Percentiles rank a stretch among this genome's conserved stretches.
These are phyloP conservation scores for Drosera capensis DNA, from an alignment of 148 eudicot species.

Conservation along the genomic window DNA sequence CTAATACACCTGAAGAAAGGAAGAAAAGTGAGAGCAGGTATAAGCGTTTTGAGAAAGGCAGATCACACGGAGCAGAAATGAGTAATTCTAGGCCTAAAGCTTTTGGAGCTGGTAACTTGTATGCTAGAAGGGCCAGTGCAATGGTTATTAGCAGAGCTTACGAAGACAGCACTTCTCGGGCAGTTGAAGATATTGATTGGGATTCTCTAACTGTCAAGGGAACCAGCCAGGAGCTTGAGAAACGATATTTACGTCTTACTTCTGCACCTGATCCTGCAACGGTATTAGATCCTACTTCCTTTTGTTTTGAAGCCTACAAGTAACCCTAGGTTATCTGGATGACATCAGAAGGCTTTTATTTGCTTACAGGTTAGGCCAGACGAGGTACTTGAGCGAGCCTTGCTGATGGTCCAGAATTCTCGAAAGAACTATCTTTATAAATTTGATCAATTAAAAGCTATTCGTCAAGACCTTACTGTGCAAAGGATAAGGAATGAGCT, in stretches of 20 bases:
- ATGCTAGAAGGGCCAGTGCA: conserved; percentile 55
- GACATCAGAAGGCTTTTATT: conserved; percentile 4
- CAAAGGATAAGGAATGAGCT: conserved; percentile 85
- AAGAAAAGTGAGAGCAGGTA: conserved; percentile 81
- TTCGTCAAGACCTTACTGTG: conserved; percentile 95
- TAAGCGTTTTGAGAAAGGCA: conserved; percentile 74
- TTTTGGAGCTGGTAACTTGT: conserved; percentile 40
- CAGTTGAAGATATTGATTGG: conserved; percentile 99
- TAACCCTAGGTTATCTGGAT: neutral
- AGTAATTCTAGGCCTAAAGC: conserved; percentile 32
- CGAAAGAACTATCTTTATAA: conserved; percentile 74
- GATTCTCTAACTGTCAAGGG: conserved; percentile 91
- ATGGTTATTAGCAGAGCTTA: conserved; percentile 43
- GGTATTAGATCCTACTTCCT: conserved; percentile 22
- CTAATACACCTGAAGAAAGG: conserved; percentile 79
- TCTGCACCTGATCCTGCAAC: conserved; percentile 97
- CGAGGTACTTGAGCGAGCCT: conserved; percentile 76
- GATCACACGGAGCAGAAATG: conserved; percentile 37
- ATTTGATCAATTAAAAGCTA: conserved; percentile 94
- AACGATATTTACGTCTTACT: conserved; percentile 88
- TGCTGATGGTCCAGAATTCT: conserved; percentile 68
- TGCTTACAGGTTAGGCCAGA: conserved; percentile 87
- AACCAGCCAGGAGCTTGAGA: conserved; percentile 90
- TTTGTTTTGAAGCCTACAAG: conserved; percentile 1
- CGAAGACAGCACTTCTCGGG: conserved; percentile 60